These are phyloP conservation scores for Cryphonectria radicalis DNA, from an alignment of 2,329 filamentous ascomycete species.

Conservation along the genomic window DNA sequence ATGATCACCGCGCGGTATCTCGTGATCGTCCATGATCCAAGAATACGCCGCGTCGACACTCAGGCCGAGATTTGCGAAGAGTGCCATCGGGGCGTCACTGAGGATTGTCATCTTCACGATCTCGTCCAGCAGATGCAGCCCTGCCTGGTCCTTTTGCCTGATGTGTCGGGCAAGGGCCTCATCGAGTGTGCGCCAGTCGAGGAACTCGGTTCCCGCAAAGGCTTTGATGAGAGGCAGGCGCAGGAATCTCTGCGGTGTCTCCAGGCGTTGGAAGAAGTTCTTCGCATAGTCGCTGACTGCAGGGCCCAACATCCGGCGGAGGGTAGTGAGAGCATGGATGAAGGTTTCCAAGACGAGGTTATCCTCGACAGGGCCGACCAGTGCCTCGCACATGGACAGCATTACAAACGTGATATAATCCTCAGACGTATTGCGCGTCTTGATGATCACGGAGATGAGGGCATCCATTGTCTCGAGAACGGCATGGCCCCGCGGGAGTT, in stretches of 20 bases:
- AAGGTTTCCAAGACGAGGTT: slow-evolving; percentile 64
- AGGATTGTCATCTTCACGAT: slow-evolving; percentile 80
- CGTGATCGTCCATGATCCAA: slow-evolving; percentile 78
- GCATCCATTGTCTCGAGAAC: slow-evolving; percentile 67
- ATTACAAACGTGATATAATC: slow-evolving; percentile 63
- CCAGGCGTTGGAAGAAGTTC: slow-evolving; percentile 60
- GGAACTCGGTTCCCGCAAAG: slow-evolving; percentile 61
- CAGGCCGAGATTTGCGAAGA: slow-evolving; percentile 84
- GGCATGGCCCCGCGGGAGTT: slow-evolving; percentile 56
- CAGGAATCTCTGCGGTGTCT: slow-evolving; percentile 55
- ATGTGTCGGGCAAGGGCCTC: slow-evolving; percentile 75
- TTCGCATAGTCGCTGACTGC: slow-evolving; percentile 59
- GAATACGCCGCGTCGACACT: slow-evolving; percentile 80
- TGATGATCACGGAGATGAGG: slow-evolving; percentile 65
- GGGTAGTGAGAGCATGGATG: slow-evolving; percentile 64
- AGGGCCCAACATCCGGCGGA: slow-evolving; percentile 63
- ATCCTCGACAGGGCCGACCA: slow-evolving; percentile 60
- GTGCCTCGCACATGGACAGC: slow-evolving; percentile 60
- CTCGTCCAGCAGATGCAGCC: slow-evolving; percentile 78
- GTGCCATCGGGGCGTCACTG: slow-evolving; percentile 74
- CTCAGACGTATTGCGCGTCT: slow-evolving; percentile 64
- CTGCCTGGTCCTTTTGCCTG: slow-evolving; percentile 69
- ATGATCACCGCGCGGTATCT: slow-evolving; percentile 66
- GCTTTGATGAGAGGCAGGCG: slow-evolving; percentile 62
- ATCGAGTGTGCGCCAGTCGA: slow-evolving; percentile 70